Percentiles rank a stretch among this genome's conserved stretches.
phyloP scores from a whole-genome alignment of 78 protist genomes.

The Tieghemostelium lacteum region DNA sequence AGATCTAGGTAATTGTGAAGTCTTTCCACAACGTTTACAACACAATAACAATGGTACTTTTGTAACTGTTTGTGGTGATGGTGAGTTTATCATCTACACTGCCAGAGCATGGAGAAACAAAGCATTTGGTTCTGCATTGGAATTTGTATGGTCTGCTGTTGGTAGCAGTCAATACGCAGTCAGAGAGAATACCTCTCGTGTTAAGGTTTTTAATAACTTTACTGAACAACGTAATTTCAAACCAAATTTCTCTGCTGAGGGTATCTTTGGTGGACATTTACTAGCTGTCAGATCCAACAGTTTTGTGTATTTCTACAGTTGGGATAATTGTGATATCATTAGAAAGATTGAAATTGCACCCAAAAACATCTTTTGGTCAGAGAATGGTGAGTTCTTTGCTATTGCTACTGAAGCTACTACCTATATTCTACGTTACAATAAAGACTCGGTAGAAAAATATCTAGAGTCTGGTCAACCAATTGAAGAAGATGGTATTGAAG shows the following conservation, averaged over 20 bases:
- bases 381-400: constrained; percentile 84
- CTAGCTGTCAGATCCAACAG: constrained; percentile 88
- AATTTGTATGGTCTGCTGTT: constrained; percentile 96
- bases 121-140: constrained; percentile 95
- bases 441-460: constrained; percentile 70
- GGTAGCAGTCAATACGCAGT: constrained; percentile 83
- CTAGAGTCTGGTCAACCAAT: constrained; percentile 78
- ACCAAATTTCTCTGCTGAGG: constrained; percentile 88
- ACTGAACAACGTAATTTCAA: constrained; percentile 87
- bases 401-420: constrained; percentile 89
- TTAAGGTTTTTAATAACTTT: constrained; percentile 93
- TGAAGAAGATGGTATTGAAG: constrained; percentile 94
- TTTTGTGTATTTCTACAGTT: constrained; percentile 94
- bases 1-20: constrained; percentile 96
- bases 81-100: constrained; percentile 97
- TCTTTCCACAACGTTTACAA: constrained; percentile 86
- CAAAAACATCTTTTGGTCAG: constrained; percentile 93
- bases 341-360: constrained; percentile 94
- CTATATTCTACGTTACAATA: constrained; percentile 91
- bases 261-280: constrained; percentile 95
- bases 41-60: constrained; percentile 96
- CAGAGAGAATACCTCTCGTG: constrained; percentile 72
- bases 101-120: constrained; percentile 96
- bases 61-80: constrained; percentile 97
- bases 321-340: constrained; percentile 91